These are phyloP conservation scores for Aureobasidium pullulans DNA, from an alignment of 2,329 filamentous ascomycete species.

Conservation along the genomic window DNA sequence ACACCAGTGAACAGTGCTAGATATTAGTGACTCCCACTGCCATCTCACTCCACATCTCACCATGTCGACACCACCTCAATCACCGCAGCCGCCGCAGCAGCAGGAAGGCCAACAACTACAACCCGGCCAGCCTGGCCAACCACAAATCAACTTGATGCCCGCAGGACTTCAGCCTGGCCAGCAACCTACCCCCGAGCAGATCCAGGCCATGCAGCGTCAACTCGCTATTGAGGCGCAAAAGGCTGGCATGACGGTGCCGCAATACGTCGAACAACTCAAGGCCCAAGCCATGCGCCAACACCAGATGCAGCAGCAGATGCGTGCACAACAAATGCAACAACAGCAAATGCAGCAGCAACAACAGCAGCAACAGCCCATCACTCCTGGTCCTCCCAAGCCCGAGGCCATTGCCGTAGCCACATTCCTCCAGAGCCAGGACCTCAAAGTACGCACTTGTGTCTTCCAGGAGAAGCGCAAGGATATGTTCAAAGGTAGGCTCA, in stretches of 20 bases:
- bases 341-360: constrained; percentile 24
- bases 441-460: constrained; percentile 87
- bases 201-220: constrained; percentile 74
- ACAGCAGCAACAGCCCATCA: constrained; percentile 55
- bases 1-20: neutral
- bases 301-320: constrained; percentile 41
- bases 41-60: neutral
- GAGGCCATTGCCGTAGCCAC: constrained; percentile 82
- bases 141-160: constrained; percentile 10
- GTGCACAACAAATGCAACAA: constrained; percentile 26
- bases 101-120: neutral
- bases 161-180: constrained; percentile 31
- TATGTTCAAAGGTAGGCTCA: constrained; percentile 76
- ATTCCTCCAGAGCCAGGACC: constrained; percentile 73
- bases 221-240: constrained; percentile 75
- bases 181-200: constrained; percentile 73
- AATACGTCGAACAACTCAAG: constrained; percentile 61
- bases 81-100: constrained; percentile 1
- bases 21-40: neutral
- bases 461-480: constrained; percentile 95
- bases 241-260: constrained; percentile 73
- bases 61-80: constrained; percentile 18
- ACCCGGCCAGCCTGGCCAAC: neutral
- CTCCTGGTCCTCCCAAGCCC: constrained; percentile 76
- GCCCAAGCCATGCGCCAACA: constrained; percentile 50